Evolutionary conservation across 2,329 filamentous ascomycete genomes (phyloP).

Genomic region (Aureobasidium lini): DNA sequence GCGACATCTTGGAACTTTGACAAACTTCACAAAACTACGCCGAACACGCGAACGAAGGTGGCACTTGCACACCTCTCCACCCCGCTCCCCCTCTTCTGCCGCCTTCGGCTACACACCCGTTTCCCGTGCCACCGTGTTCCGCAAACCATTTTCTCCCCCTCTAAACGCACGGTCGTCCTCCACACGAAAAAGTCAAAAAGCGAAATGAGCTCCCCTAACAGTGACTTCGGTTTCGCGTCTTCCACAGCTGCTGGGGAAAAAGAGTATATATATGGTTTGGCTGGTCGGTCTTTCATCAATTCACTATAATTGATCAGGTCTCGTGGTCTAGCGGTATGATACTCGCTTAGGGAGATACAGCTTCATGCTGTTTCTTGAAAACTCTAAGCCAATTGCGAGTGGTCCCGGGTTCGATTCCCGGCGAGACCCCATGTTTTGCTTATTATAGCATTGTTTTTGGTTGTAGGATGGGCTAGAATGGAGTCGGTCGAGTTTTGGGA

Average conservation of each 20-base stretch:
- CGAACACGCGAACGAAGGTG: not conserved
- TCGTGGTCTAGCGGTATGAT: slow-evolving; percentile 12
- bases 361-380: not conserved
- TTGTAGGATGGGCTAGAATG: not conserved
- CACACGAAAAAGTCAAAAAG: not conserved
- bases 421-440: not conserved
- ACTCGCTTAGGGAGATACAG: slow-evolving; percentile 8
- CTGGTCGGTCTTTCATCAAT: not conserved
- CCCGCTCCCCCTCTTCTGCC: not conserved
- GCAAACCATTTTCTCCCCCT: not conserved
- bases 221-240: no score
- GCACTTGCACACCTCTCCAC: not conserved
- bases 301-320: not conserved
- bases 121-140: not conserved
- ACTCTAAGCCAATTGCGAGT: slow-evolving; percentile 10
- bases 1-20: no score
- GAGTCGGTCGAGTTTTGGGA: no score
- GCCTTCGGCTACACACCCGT: slow-evolving; percentile 3
- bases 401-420: slow-evolving; percentile 11
- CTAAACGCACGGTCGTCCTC: not conserved
- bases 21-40: no score
- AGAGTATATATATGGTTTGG: not conserved
- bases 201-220: not conserved
- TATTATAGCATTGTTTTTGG: not conserved
- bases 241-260: no score